A percentile compares a stretch with the other conserved stretches of the same genome.
These are phyloP conservation scores for Podosphaera aphanis DNA, from an alignment of 2,329 filamentous ascomycete species.

Conservation along the genomic window DNA sequence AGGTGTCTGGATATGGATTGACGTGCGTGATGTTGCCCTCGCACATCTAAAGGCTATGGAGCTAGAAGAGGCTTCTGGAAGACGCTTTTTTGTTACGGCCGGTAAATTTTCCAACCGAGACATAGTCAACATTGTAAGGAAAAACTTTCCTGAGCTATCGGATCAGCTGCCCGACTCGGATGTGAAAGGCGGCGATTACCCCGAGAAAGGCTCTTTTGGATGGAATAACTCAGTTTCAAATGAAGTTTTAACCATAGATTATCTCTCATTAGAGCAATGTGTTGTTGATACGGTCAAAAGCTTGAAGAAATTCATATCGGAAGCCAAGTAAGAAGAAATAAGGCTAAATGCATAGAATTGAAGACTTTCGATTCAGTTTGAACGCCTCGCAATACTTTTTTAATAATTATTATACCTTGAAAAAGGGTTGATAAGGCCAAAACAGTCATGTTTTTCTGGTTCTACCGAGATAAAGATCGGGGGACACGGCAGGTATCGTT, in stretches of 20 bases:
- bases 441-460: too few species aligned
- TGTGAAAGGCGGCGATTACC: conserved; percentile 15
- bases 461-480: too few species aligned
- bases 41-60: conserved; percentile 36
- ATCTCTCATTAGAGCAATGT: conserved; percentile 30
- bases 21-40: conserved; percentile 34
- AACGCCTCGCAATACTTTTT: too few species aligned
- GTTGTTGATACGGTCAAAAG: conserved; percentile 33
- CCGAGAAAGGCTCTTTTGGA: conserved; percentile 19
- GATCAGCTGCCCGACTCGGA: conserved; percentile 21
- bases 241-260: conserved; percentile 34
- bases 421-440: too few species aligned
- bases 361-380: too few species aligned
- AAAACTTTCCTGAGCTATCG: conserved; percentile 27
- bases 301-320: conserved; percentile 10
- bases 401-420: too few species aligned
- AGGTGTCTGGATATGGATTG: conserved; percentile 31
- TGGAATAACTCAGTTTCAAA: conserved; percentile 30
- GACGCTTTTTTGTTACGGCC: conserved; percentile 37
- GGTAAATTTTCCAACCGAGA: conserved; percentile 34
- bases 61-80: conserved; percentile 28
- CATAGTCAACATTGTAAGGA: conserved; percentile 28
- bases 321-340: not conserved
- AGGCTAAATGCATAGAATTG: too few species aligned
- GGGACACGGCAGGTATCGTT: too few species aligned